Conservation (phyloP, 768 basidiomycete genomes). For the Leccinum barrowsii region DNA sequence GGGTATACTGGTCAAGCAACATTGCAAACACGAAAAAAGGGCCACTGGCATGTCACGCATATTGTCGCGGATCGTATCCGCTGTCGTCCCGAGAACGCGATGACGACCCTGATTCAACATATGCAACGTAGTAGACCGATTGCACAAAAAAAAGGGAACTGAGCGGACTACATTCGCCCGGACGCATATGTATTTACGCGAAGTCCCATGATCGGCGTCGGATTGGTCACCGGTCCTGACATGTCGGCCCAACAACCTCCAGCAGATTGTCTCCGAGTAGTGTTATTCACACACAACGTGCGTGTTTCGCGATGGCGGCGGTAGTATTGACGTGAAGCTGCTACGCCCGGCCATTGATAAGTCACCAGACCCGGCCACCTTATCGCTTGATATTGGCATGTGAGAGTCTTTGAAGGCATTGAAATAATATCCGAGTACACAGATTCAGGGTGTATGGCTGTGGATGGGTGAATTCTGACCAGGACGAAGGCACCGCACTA, state of each 20-base stretch:
- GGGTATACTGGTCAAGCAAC: no score
- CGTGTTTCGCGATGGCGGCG: no score
- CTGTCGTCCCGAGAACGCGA: not conserved
- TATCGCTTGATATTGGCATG: not conserved
- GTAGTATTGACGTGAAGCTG: not conserved
- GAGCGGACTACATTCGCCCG: no score
- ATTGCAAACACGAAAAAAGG: not conserved
- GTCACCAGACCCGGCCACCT: not conserved
- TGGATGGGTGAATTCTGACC: not conserved
- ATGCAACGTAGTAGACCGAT: no score
- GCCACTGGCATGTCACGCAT: not conserved
- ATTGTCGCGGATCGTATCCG: not conserved
- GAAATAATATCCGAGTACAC: not conserved
- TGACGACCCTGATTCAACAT: no score
- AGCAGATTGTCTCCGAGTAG: no score
- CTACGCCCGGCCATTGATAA: not conserved
- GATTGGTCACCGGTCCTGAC: no score
- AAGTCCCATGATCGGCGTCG: no score
- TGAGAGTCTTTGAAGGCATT: not conserved
- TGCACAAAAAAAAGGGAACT: no score
- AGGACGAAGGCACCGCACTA: not conserved
- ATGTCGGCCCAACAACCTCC: no score
- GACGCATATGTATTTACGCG: no score
- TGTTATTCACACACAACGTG: no score
- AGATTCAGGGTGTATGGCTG: not conserved